Base-by-base conservation (phyloP, 2,329 filamentous ascomycete genomes). In the Clarireedia homoeocarpa region DNA sequence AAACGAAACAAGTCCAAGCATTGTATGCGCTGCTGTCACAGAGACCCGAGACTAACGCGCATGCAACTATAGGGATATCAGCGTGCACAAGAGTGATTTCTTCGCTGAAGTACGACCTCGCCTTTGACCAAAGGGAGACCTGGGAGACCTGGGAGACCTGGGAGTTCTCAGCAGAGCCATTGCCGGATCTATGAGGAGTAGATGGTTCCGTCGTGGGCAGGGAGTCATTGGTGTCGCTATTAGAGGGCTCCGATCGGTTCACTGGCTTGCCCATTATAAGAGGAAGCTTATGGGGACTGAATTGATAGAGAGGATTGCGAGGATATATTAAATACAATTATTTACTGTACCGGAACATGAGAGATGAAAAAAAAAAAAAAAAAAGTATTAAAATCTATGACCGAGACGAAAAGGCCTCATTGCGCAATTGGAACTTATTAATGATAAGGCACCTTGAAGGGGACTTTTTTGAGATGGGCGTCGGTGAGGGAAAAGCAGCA, bases 1-100 rank as follows among this genome's bases (percentile, higher is more conserved):
- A 73, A 34, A 77, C 74, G 57, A 79, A 79, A 52, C 74, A 75
- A 24, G 67, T 71, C 70, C 73, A 78, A 52, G 75, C 75, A 62
- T 74, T 74, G 63, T 77, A 78, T 2, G 71, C 68, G 39, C 71
- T 73, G 44, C 71, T 74, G 62, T 79, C 76, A 44, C 76, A 71
- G 23, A 78, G 63, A 7, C 76, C 76, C 2, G 74, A 73, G 12
- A 74, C 71, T 34, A 76, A 71, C 55, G 72, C 76, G 52, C 73
- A 76, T 14, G 70, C 68, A 30, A 77, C 66, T 6, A 75, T 65
- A 3, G 70, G 67, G 6, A 71, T 54, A 59, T 71, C 67, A 23
- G 69, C 67, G 61, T 70, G 62, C 6, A 63, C 54, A n/a, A 67
- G 54, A 34, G 46, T 62, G 15, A 69, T 68, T 17, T 70, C 66